Evolutionary conservation across 108 stramenopile genomes (phyloP).

Genomic region (Phaeodactylum tricornutum): DNA sequence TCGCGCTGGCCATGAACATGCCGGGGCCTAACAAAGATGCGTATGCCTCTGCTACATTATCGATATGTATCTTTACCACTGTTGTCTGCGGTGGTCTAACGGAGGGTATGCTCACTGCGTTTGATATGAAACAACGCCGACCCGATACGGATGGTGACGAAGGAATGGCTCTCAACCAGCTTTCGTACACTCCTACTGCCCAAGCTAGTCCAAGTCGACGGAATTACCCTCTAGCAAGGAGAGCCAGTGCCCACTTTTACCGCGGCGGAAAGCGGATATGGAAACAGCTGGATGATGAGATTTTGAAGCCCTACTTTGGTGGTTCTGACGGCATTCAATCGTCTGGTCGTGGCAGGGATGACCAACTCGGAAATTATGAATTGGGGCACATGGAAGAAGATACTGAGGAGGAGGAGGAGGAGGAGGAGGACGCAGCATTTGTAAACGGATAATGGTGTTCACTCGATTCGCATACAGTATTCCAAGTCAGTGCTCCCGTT

Average conservation of each 20-base stretch:
- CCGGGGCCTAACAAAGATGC: slow-evolving; percentile 79
- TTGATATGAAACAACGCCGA: slow-evolving; percentile 71
- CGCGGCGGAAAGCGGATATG: slow-evolving; percentile 39
- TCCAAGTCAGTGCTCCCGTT: no score
- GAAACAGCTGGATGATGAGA: slow-evolving; percentile 47
- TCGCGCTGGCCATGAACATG: slow-evolving; percentile 89
- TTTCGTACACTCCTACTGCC: slow-evolving; percentile 18
- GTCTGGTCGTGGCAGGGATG: neutral
- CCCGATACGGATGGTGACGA: slow-evolving; percentile 12
- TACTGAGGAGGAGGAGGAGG: neutral
- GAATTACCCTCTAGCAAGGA: slow-evolving; percentile 2
- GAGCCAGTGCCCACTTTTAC: slow-evolving; percentile 8
- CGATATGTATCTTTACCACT: slow-evolving; percentile 93
- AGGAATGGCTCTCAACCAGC: slow-evolving; percentile 8
- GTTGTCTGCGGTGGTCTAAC: slow-evolving; percentile 95
- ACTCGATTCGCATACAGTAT: no score
- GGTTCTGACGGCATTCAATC: slow-evolving; percentile 14
- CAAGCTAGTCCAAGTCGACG: neutral
- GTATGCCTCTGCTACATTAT: slow-evolving; percentile 86
- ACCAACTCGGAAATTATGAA: slow-evolving; percentile 20
- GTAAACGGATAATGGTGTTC: slow-evolving; percentile 5
- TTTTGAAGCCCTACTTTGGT: slow-evolving; percentile 57
- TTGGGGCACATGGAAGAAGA: neutral
- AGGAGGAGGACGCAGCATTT: slow-evolving; percentile 1
- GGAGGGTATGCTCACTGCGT: slow-evolving; percentile 64